Evolutionary conservation across 495 filamentous ascomycete species (phyloP).

Genomic region (Aspergillus saccharolyticus): DNA sequence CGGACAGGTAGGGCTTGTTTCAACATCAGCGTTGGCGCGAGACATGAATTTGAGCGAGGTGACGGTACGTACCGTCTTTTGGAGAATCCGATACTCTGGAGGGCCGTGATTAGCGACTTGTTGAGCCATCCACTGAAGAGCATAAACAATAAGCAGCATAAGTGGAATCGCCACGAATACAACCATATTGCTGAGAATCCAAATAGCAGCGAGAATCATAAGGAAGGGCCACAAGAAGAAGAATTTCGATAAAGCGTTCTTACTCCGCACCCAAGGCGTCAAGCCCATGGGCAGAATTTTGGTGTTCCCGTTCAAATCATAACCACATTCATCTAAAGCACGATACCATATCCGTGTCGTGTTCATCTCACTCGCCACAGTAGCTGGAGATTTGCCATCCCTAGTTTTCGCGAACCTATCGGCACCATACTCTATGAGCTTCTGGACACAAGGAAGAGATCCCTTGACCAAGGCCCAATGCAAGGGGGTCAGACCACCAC

Average conservation of each 20-base stretch:
- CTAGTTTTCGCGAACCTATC: conserved; percentile 83
- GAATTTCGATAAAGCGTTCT: conserved; percentile 74
- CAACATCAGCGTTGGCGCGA: conserved; percentile 3
- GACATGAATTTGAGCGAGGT: background rate
- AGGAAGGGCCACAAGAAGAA: conserved; percentile 88
- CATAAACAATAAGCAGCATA: conserved; percentile 57
- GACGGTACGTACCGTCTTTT: conserved; percentile 66
- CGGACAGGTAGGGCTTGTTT: conserved; percentile 78
- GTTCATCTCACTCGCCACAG: conserved; percentile 85
- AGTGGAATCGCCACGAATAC: conserved; percentile 73
- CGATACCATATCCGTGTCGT: conserved; percentile 74
- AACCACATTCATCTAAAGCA: conserved; percentile 81
- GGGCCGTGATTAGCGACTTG: conserved; percentile 76
- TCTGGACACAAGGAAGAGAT: conserved; percentile 76
- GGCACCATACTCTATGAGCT: conserved; percentile 87
- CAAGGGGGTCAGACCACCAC: conserved; percentile 85
- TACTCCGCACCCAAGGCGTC: conserved; percentile 60
- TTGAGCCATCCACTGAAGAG: conserved; percentile 72
- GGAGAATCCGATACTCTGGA: conserved; percentile 76
- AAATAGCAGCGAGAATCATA: conserved; percentile 62
- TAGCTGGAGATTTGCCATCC: conserved; percentile 81
- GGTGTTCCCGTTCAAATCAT: conserved; percentile 69
- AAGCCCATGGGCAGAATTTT: conserved; percentile 49
- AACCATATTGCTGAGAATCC: conserved; percentile 67
- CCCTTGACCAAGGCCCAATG: conserved; percentile 98